A percentile compares a stretch with the other conserved stretches of the same genome.
Evolutionary conservation across 352 stramenopile species (phyloP).

Genomic region (Globisporangium nodosum): DNA sequence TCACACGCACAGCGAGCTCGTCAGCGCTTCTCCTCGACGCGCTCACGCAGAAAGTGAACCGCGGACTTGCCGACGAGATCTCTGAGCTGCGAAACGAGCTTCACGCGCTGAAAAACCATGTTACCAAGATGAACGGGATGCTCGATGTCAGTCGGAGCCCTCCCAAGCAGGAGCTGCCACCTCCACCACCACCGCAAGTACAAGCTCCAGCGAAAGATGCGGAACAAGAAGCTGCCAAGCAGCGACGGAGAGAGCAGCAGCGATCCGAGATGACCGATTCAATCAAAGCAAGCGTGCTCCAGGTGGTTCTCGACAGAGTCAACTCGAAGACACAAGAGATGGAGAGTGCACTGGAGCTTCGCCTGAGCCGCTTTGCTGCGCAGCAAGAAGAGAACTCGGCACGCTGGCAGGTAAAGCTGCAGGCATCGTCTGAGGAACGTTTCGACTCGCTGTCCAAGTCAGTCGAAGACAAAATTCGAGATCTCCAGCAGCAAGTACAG

Average conservation of each 20-base stretch:
- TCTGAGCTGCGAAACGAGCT: slow-evolving; percentile 48
- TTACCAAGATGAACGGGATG: slow-evolving; percentile 30
- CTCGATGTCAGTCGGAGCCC: slow-evolving; percentile 4
- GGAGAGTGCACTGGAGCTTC: slow-evolving; percentile 6
- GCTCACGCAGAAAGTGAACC: slow-evolving; percentile 62
- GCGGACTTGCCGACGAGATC: slow-evolving; percentile 44
- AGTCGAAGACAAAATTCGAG: slow-evolving; percentile 19
- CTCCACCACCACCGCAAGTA: background rate
- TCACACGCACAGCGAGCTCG: slow-evolving; percentile 50
- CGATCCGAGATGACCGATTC: slow-evolving; percentile 8
- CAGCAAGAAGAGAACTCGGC: background rate
- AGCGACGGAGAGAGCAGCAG: slow-evolving; percentile 13
- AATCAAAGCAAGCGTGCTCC: background rate
- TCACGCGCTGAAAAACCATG: slow-evolving; percentile 44
- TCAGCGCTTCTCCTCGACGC: slow-evolving; percentile 53
- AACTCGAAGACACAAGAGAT: slow-evolving; percentile 9
- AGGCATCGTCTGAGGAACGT: background rate
- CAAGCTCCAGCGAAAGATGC: background rate
- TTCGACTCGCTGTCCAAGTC: background rate
- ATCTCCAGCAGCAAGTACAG: slow-evolving; percentile 12
- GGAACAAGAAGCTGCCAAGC: slow-evolving; percentile 15
- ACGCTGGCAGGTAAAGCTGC: background rate
- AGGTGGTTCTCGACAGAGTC: background rate
- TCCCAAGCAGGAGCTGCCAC: slow-evolving; percentile 1
- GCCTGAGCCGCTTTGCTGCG: background rate